Percentiles rank a stretch among this genome's conserved stretches.
Conservation (phyloP, 2,329 filamentous ascomycete species). For the Penicillium brasilianum region DNA sequence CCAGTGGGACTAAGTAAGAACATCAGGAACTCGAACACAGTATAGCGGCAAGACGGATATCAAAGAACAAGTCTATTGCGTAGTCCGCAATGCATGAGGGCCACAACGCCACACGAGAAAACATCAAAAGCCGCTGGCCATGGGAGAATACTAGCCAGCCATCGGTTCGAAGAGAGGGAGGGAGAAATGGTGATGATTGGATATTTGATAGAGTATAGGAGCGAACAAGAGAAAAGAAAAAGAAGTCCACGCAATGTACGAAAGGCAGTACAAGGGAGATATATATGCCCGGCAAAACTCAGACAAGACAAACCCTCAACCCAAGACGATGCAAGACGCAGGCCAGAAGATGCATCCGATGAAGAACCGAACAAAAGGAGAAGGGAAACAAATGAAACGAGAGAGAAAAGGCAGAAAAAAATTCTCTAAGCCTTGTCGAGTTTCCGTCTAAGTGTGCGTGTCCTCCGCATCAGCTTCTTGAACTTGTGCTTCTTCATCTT, state of each 20-base stretch:
- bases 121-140: constrained; percentile 11
- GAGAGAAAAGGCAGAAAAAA: constrained; percentile 7
- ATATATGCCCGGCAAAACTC: constrained; percentile 30
- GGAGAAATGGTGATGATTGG: constrained; percentile 18
- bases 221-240: constrained; percentile 21
- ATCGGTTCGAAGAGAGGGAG: constrained; percentile 7
- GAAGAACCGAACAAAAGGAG: constrained; percentile 19
- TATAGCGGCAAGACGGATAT: not conserved
- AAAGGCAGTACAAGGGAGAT: constrained; percentile 16
- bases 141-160: not conserved
- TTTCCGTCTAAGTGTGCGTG: constrained; percentile 85
- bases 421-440: constrained; percentile 67
- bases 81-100: constrained; percentile 21
- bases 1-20: not conserved
- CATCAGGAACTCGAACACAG: not conserved
- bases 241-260: constrained; percentile 18
- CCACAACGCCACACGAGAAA: constrained; percentile 10
- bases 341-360: constrained; percentile 30
- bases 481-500: constrained; percentile 99
- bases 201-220: constrained; percentile 29
- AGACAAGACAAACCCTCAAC: constrained; percentile 27
- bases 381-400: constrained; percentile 19
- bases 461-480: constrained; percentile 97
- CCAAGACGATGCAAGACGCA: constrained; percentile 30
- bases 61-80: constrained; percentile 24